Base-by-base conservation (phyloP, 2,329 filamentous ascomycete species). In the Graphilbum sp. region DNA sequence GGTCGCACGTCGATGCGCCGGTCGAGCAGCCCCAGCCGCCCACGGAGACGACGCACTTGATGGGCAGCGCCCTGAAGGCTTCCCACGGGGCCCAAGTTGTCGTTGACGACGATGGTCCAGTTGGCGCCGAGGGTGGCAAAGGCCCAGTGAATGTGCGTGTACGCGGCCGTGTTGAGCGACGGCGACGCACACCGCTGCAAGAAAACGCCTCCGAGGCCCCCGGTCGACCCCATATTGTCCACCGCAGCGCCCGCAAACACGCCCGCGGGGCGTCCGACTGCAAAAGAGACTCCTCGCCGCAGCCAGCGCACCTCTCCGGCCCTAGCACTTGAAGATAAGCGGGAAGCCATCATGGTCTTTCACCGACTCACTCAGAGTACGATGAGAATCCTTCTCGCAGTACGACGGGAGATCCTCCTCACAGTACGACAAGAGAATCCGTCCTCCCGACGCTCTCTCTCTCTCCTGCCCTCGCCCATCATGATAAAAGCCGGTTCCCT, bases 1-100 rank as follows among this genome's bases (percentile, higher is more conserved):
- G 58, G 19, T 21, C 15, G 41, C 54, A 61, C 1, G 57, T 61
- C n/a, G 27, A 43, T 0, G 50, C 42, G 12, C 53, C 48, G 0
- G 59, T 63, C 0, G 55, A 60, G 40, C 59, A 63, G 2, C 46
- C 49, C 63, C 62, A 66, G 12, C 63, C 63, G 12, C 63, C 63
- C 43, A 67, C 57, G 0, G 58, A 55, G 2, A 66, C 7, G 29
- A 65, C 57, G n/a, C 47, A 49, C 40, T 60, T 49, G 4, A 52
- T 25, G 0, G 38, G 32, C 31, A 44, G 49, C 36, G 61, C 58
- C 1, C 44, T 36, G 0, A 47, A 34, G 21, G 56, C 61, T 35
- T 57, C 46, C 2, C 46, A 39, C 6, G 50, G 36, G 5, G 10
- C 24, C 5, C 23, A 13, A 3, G 27, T n/a, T n/a, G 20, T 46